phyloP scores from a whole-genome alignment of 345 rosid species.

The Syzygium grande region DNA sequence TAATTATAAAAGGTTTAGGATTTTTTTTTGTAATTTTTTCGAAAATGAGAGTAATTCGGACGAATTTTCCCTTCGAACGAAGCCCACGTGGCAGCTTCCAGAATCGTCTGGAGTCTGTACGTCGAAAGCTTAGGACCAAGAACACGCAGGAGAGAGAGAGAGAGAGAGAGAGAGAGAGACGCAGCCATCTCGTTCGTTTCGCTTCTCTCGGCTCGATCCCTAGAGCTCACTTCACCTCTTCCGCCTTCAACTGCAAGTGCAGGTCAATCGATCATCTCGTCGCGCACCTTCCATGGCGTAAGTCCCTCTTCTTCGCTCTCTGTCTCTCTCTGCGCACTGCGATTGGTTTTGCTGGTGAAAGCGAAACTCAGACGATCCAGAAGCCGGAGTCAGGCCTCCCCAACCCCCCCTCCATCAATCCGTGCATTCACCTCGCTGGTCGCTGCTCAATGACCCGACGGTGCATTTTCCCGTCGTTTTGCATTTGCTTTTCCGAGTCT shows the following conservation, averaged over 20 bases:
- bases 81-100: conserved; percentile 21
- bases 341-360: background rate
- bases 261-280: background rate
- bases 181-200: background rate
- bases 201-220: background rate
- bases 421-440: background rate
- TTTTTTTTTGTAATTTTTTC: too few species aligned
- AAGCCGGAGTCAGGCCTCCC: background rate
- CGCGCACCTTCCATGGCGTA: background rate
- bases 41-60: too few species aligned
- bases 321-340: background rate
- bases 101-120: conserved; percentile 1
- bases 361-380: background rate
- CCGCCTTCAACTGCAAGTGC: background rate
- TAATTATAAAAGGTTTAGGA: too few species aligned
- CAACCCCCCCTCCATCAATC: background rate
- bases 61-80: background rate
- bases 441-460: background rate
- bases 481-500: background rate
- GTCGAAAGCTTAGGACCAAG: background rate
- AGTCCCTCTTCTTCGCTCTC: background rate
- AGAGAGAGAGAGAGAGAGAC: background rate
- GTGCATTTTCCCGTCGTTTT: background rate
- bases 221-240: background rate
- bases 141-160: background rate